Evolutionary conservation across 2,329 filamentous ascomycete genomes (phyloP).

Genomic region (Lithohypha guttulata): DNA sequence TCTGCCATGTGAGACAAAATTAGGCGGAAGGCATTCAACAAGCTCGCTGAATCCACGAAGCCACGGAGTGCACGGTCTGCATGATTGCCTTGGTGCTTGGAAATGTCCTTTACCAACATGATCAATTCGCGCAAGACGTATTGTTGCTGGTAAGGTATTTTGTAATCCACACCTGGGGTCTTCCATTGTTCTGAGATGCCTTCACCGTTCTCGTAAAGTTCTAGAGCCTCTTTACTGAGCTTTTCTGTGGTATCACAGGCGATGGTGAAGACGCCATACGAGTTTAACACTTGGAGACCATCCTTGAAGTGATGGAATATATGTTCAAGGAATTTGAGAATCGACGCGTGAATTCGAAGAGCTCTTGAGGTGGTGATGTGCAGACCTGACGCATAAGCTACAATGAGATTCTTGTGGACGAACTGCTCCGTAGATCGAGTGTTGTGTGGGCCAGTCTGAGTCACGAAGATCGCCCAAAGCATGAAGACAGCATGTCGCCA

Average conservation of each 20-base stretch:
- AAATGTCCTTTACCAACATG: slow-evolving; percentile 93
- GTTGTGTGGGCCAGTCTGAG: slow-evolving; percentile 16
- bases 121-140: slow-evolving; percentile 88
- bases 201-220: slow-evolving; percentile 54
- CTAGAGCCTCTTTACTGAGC: slow-evolving; percentile 61
- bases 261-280: slow-evolving; percentile 74
- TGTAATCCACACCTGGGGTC: slow-evolving; percentile 80
- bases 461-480: slow-evolving; percentile 62
- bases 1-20: slow-evolving; percentile 69
- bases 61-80: slow-evolving; percentile 86
- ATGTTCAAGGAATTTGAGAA: slow-evolving; percentile 78
- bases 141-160: slow-evolving; percentile 85
- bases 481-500: slow-evolving; percentile 87
- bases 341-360: slow-evolving; percentile 69
- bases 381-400: slow-evolving; percentile 79
- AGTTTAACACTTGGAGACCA: slow-evolving; percentile 73
- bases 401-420: slow-evolving; percentile 69
- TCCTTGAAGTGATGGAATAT: slow-evolving; percentile 77
- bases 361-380: slow-evolving; percentile 71
- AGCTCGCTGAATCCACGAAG: slow-evolving; percentile 79
- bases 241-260: slow-evolving; percentile 77
- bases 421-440: slow-evolving; percentile 65
- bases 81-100: slow-evolving; percentile 70
- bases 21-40: slow-evolving; percentile 66
- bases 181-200: slow-evolving; percentile 63